phyloP scores from a whole-genome alignment of 768 basidiomycete species.

The Mrakia frigida region DNA sequence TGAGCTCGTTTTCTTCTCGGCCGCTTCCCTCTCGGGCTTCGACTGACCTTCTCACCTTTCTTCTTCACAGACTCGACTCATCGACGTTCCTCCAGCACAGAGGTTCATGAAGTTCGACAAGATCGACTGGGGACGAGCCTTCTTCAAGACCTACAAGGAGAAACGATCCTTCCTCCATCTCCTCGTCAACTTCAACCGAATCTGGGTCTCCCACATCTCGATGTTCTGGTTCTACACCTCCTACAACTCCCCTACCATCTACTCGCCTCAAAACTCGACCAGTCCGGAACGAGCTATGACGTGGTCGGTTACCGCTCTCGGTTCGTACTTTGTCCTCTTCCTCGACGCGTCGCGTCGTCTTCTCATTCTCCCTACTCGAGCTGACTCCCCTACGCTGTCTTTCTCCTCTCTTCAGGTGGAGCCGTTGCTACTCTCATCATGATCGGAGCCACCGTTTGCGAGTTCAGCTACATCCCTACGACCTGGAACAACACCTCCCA shows the following conservation, averaged over 20 bases:
- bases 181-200: slow-evolving; percentile 98
- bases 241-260: slow-evolving; percentile 84
- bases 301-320: slow-evolving; percentile 90
- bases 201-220: slow-evolving; percentile 96
- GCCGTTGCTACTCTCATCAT: slow-evolving; percentile 94
- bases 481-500: slow-evolving; percentile 99
- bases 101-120: slow-evolving; percentile 96
- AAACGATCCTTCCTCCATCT: slow-evolving; percentile 95
- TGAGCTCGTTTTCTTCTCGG: slow-evolving; percentile 40
- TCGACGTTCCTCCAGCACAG: slow-evolving; percentile 83
- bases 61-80: slow-evolving; percentile 65
- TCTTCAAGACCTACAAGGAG: slow-evolving; percentile 99
- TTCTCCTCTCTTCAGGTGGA: slow-evolving; percentile 46
- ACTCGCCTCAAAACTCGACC: slow-evolving; percentile 50
- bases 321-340: slow-evolving; percentile 40
- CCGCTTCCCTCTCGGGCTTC: background rate
- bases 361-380: background rate
- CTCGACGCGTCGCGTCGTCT: background rate
- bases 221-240: slow-evolving; percentile 96
- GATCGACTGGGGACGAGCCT: slow-evolving; percentile 91
- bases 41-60: background rate
- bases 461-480: slow-evolving; percentile 95
- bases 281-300: slow-evolving; percentile 65
- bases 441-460: slow-evolving; percentile 86
- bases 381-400: background rate